A percentile compares a stretch with the other conserved stretches of the same genome.
These are phyloP conservation scores for Aquanectria penicillioides DNA, from an alignment of 2,329 filamentous ascomycete species.

Conservation along the genomic window DNA sequence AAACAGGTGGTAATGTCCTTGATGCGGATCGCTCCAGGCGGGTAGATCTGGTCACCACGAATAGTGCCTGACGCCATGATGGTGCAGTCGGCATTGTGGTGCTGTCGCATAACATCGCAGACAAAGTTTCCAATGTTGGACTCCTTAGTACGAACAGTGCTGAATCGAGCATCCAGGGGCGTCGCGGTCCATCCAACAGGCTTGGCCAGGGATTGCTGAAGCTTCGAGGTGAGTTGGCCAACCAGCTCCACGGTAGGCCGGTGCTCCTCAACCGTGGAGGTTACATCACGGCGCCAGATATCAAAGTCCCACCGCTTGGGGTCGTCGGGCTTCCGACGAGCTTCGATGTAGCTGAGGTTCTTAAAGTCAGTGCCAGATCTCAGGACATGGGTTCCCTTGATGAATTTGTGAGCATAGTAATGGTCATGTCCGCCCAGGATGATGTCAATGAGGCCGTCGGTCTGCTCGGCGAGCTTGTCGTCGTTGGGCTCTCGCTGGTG, in stretches of 20 bases:
- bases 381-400: conserved; percentile 86
- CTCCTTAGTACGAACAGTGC: conserved; percentile 79
- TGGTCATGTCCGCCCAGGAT: conserved; percentile 92
- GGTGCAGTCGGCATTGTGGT: conserved; percentile 83
- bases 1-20: conserved; percentile 91
- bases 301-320: conserved; percentile 77
- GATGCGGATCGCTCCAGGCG: conserved; percentile 79
- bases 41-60: conserved; percentile 87
- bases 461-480: conserved; percentile 81
- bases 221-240: conserved; percentile 73
- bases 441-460: conserved; percentile 80
- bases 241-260: conserved; percentile 69
- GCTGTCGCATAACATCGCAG: conserved; percentile 87
- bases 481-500: conserved; percentile 93
- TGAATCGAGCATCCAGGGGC: conserved; percentile 87
- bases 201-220: conserved; percentile 82
- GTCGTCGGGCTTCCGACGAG: conserved; percentile 63
- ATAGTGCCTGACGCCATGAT: conserved; percentile 90
- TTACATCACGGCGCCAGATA: conserved; percentile 79
- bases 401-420: conserved; percentile 80
- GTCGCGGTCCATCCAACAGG: conserved; percentile 84
- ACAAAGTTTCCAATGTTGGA: conserved; percentile 92
- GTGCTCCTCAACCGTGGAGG: conserved; percentile 74
- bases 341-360: conserved; percentile 89
- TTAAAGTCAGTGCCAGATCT: conserved; percentile 92